These are phyloP conservation scores for Pouteria campechiana DNA, from an alignment of 179 eudicot species.

Conservation along the genomic window DNA sequence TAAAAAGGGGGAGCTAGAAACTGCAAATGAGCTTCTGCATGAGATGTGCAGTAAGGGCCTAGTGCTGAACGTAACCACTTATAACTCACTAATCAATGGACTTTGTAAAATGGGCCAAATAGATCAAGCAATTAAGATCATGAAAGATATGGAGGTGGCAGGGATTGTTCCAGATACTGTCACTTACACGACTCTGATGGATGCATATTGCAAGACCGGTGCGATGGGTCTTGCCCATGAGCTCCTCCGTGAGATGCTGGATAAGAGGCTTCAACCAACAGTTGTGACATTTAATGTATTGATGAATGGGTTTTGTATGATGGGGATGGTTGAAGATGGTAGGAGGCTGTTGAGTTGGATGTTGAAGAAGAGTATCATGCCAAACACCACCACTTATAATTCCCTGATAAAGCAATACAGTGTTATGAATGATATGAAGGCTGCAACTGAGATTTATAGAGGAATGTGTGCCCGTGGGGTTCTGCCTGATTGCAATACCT, in stretches of 20 bases:
- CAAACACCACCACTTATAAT: conserved; percentile 73
- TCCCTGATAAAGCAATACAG: conserved; percentile 77
- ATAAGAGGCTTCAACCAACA: conserved; percentile 66
- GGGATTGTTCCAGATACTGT: conserved; percentile 60
- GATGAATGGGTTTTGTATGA: conserved; percentile 79
- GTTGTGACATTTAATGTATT: conserved; percentile 83
- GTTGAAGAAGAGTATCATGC: conserved; percentile 69
- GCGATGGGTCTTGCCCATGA: conserved; percentile 61
- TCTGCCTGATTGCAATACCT: conserved; percentile 63
- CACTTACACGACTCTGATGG: conserved; percentile 88
- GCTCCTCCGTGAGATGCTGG: conserved; percentile 64
- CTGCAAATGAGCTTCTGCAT: conserved; percentile 81
- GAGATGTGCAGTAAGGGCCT: conserved; percentile 75
- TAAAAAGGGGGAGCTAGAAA: conserved; percentile 70
- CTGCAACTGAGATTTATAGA: conserved; percentile 44
- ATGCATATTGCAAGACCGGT: conserved; percentile 81
- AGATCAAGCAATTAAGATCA: conserved; percentile 49
- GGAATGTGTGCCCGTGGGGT: conserved; percentile 54
- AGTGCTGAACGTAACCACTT: conserved; percentile 65
- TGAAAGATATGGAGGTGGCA: conserved; percentile 67
- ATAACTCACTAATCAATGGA: conserved; percentile 80
- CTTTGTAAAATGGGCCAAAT: conserved; percentile 70
- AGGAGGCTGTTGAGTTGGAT: conserved; percentile 74
- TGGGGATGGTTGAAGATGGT: conserved; percentile 85
- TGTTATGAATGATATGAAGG: conserved; percentile 54